Base-by-base conservation (phyloP, 441 rosid genomes). In the Melianthus villosus region DNA sequence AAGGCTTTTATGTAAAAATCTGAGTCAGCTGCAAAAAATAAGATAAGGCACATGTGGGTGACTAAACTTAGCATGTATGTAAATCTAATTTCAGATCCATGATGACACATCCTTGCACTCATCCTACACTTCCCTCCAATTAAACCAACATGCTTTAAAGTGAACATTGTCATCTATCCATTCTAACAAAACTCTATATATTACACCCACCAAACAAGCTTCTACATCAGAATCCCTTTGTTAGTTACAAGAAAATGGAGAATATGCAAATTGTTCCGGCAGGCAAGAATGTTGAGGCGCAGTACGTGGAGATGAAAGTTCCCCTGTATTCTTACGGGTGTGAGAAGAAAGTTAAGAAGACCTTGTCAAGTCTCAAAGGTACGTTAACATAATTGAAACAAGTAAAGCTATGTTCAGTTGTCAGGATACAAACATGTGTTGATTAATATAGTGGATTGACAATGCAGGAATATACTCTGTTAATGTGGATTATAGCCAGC, bases 321-420 rank as follows among this genome's bases (percentile, higher is more conserved):
- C 93, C 96, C 53, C 68, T 80, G 38, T 81, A 84, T 52, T 75
- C 93, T 41, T 59, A 75, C 43, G 96, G 96, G 0, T 81, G 96
- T 23, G 76, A 75, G 57, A 68, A 56, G 72, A 81, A 84, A 64
- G 53, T 81, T 28, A 78, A 65, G 69, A 81, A 70, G 51, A 44
- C 82, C 4, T 55, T 81, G 7, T 68, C 83, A 53, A 72, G 64
- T 60, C 69, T 73, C 69, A 84, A 73, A 71, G 93, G 96, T 84
- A 65, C 34, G 10, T 27, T 9, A 20, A 12, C 6, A 22, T 22
- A 22, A 22, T 19, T 12, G 4, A 9, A 27, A 27, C 9, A 13
- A 19, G 15, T 38, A 38, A 38, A 7, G 0, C 3, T 38, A 1
- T 10, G 34, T 7, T 31, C 11, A 31, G n/a, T 6, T 4, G 10